Base-by-base conservation (phyloP, 1,284 basidiomycete species). In the Ceratobasidium sp. region DNA sequence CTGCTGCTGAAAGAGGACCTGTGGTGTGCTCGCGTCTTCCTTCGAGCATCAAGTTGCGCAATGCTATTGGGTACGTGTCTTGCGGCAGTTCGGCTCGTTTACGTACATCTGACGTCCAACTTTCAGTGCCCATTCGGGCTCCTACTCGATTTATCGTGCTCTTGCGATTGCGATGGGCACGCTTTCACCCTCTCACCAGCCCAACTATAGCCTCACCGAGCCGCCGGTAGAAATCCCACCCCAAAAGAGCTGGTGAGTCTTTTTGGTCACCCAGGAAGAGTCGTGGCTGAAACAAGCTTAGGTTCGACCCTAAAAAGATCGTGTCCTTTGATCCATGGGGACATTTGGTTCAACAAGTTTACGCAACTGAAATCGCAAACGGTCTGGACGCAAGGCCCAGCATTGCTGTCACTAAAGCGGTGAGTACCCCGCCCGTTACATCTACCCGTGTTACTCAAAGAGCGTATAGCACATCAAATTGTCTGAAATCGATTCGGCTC, bases 291-390 rank as follows among this genome's bases (percentile, higher is more conserved):
- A 69, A 24, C 16, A 24, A 7, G 13, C 11, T 31, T 49, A 72
- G 68, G 68, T 90, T 85, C 74, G 90, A 93, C 78, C 86, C 88
- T 1, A 82, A 80, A 78, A 96, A 95, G 87, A 98, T 98, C 80
- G 95, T 98, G 39, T 91, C 92, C 1, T 92, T 98, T 81, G 97
- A 98, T 81, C 96, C 96, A 0, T 98, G 90, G 89, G 96, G 96
- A 1, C 96, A 98, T 80, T 85, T 98, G 74, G 92, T 92, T 0
- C 95, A 93, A 19, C 88, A 89, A 64, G 88, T 93, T 0, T 98
- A 91, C 85, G 86, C 85, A 74, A 84, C 84, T 76, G 90, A 94
- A 81, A 86, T 89, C 71, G 88, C 90, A 51, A 87, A 86, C 27
- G 89, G 89, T 0, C 81, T 96, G 64, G 94, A 96, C 80, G 85